These are phyloP conservation scores for Pseudoturritis turrita DNA, from an alignment of 345 rosid species.

Conservation along the genomic window DNA sequence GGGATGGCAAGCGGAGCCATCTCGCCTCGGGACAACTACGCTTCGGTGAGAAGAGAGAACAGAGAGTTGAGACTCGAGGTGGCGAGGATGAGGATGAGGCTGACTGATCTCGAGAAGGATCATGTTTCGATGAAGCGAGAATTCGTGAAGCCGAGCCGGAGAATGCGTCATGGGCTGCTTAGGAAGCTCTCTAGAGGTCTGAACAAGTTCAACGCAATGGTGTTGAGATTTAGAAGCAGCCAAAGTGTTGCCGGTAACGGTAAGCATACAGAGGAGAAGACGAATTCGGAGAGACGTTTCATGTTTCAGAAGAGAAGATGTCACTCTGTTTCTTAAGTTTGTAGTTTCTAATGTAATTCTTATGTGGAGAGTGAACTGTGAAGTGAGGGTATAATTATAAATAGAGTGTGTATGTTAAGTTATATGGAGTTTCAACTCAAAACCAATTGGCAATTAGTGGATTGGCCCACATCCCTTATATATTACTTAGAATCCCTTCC, in stretches of 20 bases:
- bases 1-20: constrained; percentile 95
- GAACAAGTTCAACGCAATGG: constrained; percentile 60
- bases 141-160: constrained; percentile 55
- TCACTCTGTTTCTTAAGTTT: constrained; percentile 69
- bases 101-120: constrained; percentile 90
- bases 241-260: constrained; percentile 39
- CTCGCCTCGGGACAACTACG: constrained; percentile 90
- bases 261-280: constrained; percentile 36
- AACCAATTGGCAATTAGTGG: no score
- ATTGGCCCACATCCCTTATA: no score
- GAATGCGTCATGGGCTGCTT: constrained; percentile 46
- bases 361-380: neutral
- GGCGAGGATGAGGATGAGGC: constrained; percentile 97
- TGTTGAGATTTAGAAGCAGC: constrained; percentile 58
- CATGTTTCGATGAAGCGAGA: constrained; percentile 94
- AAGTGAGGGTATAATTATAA: constrained; percentile 14
- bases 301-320: constrained; percentile 83
- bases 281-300: constrained; percentile 56
- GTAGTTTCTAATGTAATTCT: neutral
- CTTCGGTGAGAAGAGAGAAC: constrained; percentile 96
- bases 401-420: neutral
- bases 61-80: constrained; percentile 97
- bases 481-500: no score
- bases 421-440: no score
- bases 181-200: constrained; percentile 68